These are phyloP conservation scores for Amborella trichopoda DNA, from an alignment of 164 flowering plant species.

Conservation along the genomic window DNA sequence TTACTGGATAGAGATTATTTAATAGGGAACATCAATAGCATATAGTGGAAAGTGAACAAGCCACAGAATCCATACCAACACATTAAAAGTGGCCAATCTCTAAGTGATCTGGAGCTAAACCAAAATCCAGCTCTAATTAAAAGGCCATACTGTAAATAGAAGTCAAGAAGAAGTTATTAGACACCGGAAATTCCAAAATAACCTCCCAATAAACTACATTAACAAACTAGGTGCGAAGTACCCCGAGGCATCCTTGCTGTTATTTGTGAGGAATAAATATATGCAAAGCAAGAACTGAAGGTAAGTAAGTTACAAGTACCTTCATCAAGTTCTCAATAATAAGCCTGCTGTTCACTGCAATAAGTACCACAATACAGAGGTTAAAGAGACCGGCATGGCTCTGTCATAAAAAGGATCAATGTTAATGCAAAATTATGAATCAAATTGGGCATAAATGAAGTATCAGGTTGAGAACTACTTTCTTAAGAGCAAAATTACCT, in stretches of 20 bases:
- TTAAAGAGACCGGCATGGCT: conserved; percentile 97
- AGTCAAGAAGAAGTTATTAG: conserved; percentile 7
- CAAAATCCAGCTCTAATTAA: conserved; percentile 80
- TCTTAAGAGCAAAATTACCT: no score
- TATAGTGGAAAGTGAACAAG: neutral
- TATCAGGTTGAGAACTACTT: no score
- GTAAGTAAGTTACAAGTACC: no score
- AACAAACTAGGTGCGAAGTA: no score
- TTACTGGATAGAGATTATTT: neutral
- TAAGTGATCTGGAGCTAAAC: conserved; percentile 73
- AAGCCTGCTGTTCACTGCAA: conserved; percentile 90
- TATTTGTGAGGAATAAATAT: no score
- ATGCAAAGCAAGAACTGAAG: no score
- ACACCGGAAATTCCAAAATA: no score
- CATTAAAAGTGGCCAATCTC: conserved; percentile 97
- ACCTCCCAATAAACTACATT: no score
- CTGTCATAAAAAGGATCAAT: conserved; percentile 27
- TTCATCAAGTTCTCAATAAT: conserved; percentile 96
- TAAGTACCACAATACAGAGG: conserved; percentile 87
- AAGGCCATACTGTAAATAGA: conserved; percentile 74
- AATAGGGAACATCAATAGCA: conserved; percentile 1
- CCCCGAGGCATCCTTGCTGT: no score
- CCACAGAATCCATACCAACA: conserved; percentile 53
- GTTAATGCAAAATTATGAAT: no score
- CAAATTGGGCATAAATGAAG: no score